Evolutionary conservation across 805 yeast genomes (phyloP).

Genomic region (Cyberlindnera japonica): DNA sequence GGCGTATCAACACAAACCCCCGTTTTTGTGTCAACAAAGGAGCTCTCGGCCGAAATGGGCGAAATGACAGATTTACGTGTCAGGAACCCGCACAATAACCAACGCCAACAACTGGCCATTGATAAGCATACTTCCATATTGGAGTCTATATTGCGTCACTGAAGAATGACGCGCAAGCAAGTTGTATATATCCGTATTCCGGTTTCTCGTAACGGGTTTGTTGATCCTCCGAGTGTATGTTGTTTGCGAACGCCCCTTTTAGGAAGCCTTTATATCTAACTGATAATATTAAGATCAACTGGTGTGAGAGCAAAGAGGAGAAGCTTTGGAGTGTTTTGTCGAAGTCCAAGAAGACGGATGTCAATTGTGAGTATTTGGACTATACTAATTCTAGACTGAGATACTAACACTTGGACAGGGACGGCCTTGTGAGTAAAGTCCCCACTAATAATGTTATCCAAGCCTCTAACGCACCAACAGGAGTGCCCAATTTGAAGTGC

Average conservation of each 20-base stretch:
- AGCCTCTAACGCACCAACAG: conserved; percentile 3
- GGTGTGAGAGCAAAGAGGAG: conserved; percentile 26
- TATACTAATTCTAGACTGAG: not conserved
- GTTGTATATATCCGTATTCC: conserved; percentile 27
- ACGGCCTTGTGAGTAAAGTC: conserved; percentile 6
- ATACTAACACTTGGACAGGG: conserved; percentile 12
- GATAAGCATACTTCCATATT: too few relatives aligned
- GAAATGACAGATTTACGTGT: not conserved
- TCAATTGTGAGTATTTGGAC: conserved; percentile 20
- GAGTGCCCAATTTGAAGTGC: conserved; percentile 21
- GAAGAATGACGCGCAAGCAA: conserved; percentile 8
- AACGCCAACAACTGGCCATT: too few relatives aligned
- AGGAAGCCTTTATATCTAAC: too few relatives aligned
- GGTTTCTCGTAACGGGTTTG: conserved; percentile 23
- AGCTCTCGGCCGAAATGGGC: too few relatives aligned
- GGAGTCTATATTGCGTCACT: not conserved
- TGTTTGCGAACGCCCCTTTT: too few relatives aligned
- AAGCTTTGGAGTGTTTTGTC: conserved; percentile 25
- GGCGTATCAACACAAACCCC: not conserved
- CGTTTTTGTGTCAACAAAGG: too few relatives aligned
- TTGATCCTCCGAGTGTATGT: conserved; percentile 24
- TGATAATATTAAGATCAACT: conserved; percentile 24
- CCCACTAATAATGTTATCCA: not conserved
- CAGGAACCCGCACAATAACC: not conserved
- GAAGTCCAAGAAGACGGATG: conserved; percentile 24